Evolutionary conservation across 805 yeast genomes (phyloP), one percentile per base, ranked within the genome.

Genomic region (Wickerhamiella kurtzmanii): DNA sequence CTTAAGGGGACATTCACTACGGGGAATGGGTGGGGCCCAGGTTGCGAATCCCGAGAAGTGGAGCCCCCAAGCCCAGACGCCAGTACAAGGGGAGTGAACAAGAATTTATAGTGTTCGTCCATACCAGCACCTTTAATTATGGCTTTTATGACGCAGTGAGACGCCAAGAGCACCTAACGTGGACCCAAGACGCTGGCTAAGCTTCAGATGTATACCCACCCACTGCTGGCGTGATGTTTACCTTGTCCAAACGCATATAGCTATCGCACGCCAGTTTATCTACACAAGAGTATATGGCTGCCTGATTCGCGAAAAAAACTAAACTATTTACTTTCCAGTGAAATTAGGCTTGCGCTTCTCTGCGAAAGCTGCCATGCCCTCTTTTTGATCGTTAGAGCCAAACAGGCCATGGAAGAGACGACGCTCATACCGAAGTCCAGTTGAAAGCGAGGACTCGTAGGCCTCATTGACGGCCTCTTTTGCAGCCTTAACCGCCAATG

Each of bases 331-430:
- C 47, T 63, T 53, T 22, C 64, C 64, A 19, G 50, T 53, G 47
- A 61, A 69, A 2, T 58, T 56, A 3, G 73, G 62, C 56, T 57
- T 58, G 53, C 73, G 64, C 60, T 69, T 71, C 50, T 69, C 72
- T n/a, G 66, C 62, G 55, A 73, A 73, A 11, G 76, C 76, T 36
- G 61, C 47, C 76, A 73, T 72, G 9, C 77, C 77, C 56, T 72
- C 76, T 51, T 57, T 60, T 53, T 71, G 75, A 51, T 73, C 77
- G 35, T 50, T 47, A 18, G 68, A 58, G n/a, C 73, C 74, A 50
- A 72, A 73, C 44, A 73, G 56, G 1, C 65, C 57, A 54, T 72
- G 70, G 66, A 73, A 73, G 35, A 67, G 55, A n/a, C 59, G 53
- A 44, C 74, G 66, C 57, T 73, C 77, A 50, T 57, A 63, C 44